These are phyloP conservation scores for Malassezia arunalokei DNA, from an alignment of 1,284 basidiomycete species.

Conservation along the genomic window DNA sequence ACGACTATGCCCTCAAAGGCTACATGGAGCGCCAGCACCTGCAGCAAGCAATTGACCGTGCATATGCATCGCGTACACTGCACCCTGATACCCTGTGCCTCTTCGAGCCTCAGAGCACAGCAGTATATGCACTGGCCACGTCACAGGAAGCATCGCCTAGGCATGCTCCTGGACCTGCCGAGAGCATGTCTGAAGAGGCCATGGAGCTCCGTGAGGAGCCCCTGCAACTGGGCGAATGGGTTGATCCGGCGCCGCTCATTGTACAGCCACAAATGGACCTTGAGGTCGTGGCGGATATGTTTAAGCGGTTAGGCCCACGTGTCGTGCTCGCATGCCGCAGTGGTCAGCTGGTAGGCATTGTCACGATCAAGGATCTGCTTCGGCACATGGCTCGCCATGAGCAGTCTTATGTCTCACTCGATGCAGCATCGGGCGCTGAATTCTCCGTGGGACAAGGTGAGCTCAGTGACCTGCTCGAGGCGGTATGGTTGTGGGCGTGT, in stretches of 20 bases:
- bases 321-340: conserved; percentile 76
- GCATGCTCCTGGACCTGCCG: neutral
- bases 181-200: neutral
- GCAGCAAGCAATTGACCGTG: conserved; percentile 66
- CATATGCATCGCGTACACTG: conserved; percentile 18
- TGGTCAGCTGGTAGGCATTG: conserved; percentile 68
- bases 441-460: conserved; percentile 23
- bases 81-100: conserved; percentile 22
- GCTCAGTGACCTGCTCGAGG: conserved; percentile 24
- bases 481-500: neutral
- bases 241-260: conserved; percentile 68
- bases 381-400: conserved; percentile 37
- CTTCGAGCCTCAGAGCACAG: conserved; percentile 20
- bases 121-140: conserved; percentile 5
- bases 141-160: conserved; percentile 7
- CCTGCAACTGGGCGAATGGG: conserved; percentile 22
- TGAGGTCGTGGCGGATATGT: conserved; percentile 70
- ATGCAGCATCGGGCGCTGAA: neutral
- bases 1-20: conserved; percentile 59
- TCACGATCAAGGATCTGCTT: conserved; percentile 91
- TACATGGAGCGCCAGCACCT: conserved; percentile 80
- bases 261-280: conserved; percentile 84
- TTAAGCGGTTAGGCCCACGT: conserved; percentile 58
- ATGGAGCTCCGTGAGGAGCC: neutral
- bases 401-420: neutral